These are phyloP conservation scores for Aspergillus funiculosus DNA, from an alignment of 495 filamentous ascomycete genomes.

Conservation along the genomic window DNA sequence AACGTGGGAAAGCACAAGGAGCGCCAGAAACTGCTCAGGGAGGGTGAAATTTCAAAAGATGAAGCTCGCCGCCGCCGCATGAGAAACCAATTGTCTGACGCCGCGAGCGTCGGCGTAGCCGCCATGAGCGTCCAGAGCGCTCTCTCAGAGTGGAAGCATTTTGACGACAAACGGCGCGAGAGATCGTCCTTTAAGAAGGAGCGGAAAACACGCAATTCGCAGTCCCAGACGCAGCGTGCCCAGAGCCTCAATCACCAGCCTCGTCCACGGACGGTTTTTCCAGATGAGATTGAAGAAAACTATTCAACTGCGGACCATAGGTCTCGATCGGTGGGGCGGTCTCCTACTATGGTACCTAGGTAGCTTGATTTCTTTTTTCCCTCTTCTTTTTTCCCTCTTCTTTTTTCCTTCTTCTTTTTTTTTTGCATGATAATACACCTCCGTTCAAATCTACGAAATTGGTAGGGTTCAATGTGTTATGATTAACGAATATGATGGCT, in stretches of 20 bases:
- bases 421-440: background rate
- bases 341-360: slow-evolving; percentile 2
- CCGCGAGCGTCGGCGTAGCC: slow-evolving; percentile 74
- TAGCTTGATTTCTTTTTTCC: background rate
- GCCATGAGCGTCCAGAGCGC: slow-evolving; percentile 82
- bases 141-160: slow-evolving; percentile 66
- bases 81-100: slow-evolving; percentile 69
- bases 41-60: slow-evolving; percentile 67
- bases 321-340: slow-evolving; percentile 9
- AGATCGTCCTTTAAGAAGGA: slow-evolving; percentile 47
- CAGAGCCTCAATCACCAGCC: slow-evolving; percentile 7
- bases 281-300: slow-evolving; percentile 24
- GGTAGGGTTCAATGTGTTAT: too few species aligned
- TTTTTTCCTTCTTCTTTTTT: background rate
- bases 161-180: slow-evolving; percentile 54
- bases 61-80: slow-evolving; percentile 69
- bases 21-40: slow-evolving; percentile 60
- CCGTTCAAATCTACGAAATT: too few species aligned
- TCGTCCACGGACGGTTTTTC: slow-evolving; percentile 10
- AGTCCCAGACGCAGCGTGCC: slow-evolving; percentile 3
- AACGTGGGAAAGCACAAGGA: slow-evolving; percentile 69
- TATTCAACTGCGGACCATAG: background rate
- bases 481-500: too few species aligned
- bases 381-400: background rate
- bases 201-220: slow-evolving; percentile 19